A percentile compares a stretch with the other conserved stretches of the same genome.
phyloP scores from a whole-genome alignment of 2,329 filamentous ascomycete species.

The Calonectria pauciramosa region DNA sequence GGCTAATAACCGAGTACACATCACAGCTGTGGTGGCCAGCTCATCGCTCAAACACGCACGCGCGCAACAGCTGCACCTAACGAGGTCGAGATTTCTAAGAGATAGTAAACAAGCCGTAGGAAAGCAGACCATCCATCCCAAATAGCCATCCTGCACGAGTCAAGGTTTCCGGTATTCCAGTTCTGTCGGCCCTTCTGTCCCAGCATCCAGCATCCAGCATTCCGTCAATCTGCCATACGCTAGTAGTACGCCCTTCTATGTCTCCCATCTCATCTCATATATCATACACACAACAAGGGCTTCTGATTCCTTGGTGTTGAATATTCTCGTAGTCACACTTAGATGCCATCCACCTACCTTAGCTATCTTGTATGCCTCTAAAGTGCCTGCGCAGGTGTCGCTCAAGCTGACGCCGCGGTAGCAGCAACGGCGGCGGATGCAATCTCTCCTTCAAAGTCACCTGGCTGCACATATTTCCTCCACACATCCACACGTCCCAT shows the following conservation, averaged over 20 bases:
- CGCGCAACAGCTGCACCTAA: not conserved
- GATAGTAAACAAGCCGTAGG: slow-evolving; percentile 10
- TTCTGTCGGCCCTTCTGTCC: slow-evolving; percentile 23
- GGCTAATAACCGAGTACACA: not conserved
- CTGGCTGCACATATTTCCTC: slow-evolving; percentile 62
- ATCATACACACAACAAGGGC: slow-evolving; percentile 17
- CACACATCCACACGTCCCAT: slow-evolving; percentile 64
- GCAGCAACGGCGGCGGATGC: slow-evolving; percentile 28
- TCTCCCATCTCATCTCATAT: not conserved
- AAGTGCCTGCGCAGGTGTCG: slow-evolving; percentile 22
- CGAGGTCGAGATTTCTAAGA: slow-evolving; percentile 20
- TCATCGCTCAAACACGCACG: not conserved
- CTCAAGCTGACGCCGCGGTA: slow-evolving; percentile 13
- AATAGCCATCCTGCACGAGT: not conserved
- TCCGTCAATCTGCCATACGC: slow-evolving; percentile 10
- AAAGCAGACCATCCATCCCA: slow-evolving; percentile 5
- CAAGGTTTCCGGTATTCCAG: slow-evolving; percentile 15
- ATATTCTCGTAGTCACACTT: not conserved
- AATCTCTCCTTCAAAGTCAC: slow-evolving; percentile 53
- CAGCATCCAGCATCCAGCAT: slow-evolving; percentile 14
- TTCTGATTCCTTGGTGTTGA: not conserved
- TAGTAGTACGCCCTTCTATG: not conserved
- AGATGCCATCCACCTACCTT: slow-evolving; percentile 8
- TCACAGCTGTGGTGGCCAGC: not conserved
- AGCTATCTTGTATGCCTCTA: slow-evolving; percentile 21